Percentiles rank a stretch among this genome's conserved stretches.
These are phyloP conservation scores for Panaeolus papilionaceus DNA, from an alignment of 768 basidiomycete species.

Conservation along the genomic window DNA sequence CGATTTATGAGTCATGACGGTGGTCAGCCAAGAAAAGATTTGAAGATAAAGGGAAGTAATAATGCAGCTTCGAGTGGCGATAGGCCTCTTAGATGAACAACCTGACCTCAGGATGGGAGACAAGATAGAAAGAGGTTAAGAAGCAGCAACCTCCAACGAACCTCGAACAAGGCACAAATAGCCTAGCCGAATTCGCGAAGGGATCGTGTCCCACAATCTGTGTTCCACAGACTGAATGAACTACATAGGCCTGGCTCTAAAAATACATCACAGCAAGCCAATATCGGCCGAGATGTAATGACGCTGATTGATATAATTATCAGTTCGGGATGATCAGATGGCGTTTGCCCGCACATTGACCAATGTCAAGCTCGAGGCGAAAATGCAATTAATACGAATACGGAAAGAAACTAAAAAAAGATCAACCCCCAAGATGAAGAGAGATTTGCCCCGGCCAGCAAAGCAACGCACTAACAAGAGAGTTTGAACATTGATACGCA, in stretches of 20 bases:
- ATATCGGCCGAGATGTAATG: neutral
- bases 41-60: neutral
- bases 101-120: neutral
- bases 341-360: neutral
- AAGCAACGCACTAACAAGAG: neutral
- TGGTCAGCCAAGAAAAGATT: neutral
- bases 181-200: conserved; percentile 1
- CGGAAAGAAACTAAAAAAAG: neutral
- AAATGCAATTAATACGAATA: neutral
- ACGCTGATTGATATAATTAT: neutral
- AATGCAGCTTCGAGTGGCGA: neutral
- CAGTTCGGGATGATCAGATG: neutral
- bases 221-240: neutral
- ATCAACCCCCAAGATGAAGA: neutral
- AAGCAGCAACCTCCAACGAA: neutral
- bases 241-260: neutral
- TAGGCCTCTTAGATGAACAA: neutral
- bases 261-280: neutral
- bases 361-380: neutral
- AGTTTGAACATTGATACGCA: neutral
- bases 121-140: neutral
- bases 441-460: neutral
- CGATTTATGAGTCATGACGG: neutral
- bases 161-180: neutral
- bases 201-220: neutral